Percentiles rank a stretch among this genome's conserved stretches.
These are phyloP conservation scores for Eucalyptus shirleyi DNA, from an alignment of 345 rosid genomes.

Conservation along the genomic window DNA sequence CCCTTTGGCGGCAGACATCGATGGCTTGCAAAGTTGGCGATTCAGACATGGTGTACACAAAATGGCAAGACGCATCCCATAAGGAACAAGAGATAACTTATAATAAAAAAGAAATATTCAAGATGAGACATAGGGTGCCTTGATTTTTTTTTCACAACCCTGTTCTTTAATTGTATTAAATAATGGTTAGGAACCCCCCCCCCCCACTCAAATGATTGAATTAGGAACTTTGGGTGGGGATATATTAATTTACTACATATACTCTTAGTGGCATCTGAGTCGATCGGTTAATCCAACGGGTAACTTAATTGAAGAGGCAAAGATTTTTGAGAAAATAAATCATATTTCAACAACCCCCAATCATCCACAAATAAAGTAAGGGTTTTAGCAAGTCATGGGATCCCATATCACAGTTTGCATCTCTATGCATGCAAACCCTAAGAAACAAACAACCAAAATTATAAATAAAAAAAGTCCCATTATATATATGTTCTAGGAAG, in stretches of 20 bases:
- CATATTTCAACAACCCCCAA: not conserved
- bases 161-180: not conserved
- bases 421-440: not conserved
- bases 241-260: not conserved
- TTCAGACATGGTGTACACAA: not conserved
- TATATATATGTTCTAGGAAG: not conserved
- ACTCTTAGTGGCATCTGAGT: not conserved
- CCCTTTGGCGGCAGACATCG: not conserved
- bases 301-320: not conserved
- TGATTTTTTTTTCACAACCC: not conserved
- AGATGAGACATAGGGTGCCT: not conserved
- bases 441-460: not conserved
- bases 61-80: not conserved
- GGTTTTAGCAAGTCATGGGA: not conserved
- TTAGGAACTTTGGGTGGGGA: not conserved
- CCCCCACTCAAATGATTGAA: not conserved
- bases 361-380: not conserved
- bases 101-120: no score
- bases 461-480: not conserved
- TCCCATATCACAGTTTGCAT: constrained; percentile 6
- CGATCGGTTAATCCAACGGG: not conserved
- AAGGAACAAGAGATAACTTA: not conserved
- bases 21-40: not conserved
- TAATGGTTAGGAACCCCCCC: not conserved
- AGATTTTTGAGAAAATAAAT: not conserved